phyloP scores from a whole-genome alignment of 148 eudicot species.

The Dysphania ambrosioides region DNA sequence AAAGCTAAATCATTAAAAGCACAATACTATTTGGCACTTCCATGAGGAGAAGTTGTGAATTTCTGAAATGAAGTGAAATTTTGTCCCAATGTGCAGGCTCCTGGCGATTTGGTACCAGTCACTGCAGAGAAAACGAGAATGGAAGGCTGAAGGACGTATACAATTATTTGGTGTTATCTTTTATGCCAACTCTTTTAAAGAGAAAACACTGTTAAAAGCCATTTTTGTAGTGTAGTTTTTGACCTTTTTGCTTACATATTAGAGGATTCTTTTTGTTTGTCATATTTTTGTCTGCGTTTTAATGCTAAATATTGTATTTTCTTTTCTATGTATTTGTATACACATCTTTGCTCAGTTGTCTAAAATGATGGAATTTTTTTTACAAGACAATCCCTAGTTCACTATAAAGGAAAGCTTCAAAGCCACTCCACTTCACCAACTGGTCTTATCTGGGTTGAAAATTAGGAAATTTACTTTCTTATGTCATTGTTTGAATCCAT shows the following conservation, averaged over 20 bases:
- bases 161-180: not conserved
- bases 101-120: not conserved
- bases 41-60: not conserved
- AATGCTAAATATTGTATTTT: not conserved
- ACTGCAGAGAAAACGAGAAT: not conserved
- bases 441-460: not conserved
- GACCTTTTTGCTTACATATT: not conserved
- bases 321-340: not conserved
- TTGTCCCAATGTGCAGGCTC: constrained; percentile 19
- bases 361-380: not conserved
- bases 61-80: not conserved
- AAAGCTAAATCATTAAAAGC: not conserved
- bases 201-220: not conserved
- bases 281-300: not conserved
- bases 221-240: not conserved
- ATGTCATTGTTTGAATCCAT: not conserved
- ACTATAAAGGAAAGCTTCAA: too few relatives aligned
- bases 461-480: not conserved
- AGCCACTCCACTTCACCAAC: too few relatives aligned
- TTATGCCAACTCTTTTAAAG: too few relatives aligned
- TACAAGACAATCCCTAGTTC: not conserved
- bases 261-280: too few relatives aligned
- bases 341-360: not conserved
- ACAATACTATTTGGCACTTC: not conserved
- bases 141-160: not conserved